phyloP scores from a whole-genome alignment of 495 filamentous ascomycete species.

The Neurospora terricola region DNA sequence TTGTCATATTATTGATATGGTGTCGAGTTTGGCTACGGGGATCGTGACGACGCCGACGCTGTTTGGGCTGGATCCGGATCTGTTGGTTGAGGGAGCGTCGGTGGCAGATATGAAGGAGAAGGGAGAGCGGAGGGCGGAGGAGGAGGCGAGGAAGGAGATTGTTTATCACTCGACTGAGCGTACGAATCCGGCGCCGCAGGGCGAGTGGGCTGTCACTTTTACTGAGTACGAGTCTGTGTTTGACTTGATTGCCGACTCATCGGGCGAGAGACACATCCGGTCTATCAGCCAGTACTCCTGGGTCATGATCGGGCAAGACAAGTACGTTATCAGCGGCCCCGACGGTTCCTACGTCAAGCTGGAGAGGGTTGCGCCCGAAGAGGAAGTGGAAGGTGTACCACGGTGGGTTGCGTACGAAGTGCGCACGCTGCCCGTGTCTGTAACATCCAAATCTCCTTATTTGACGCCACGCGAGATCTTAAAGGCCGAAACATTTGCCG shows the following conservation, averaged over 20 bases:
- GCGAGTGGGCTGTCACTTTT: slow-evolving; percentile 46
- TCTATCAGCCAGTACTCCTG: slow-evolving; percentile 63
- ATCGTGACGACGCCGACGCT: slow-evolving; percentile 85
- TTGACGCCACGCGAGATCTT: slow-evolving; percentile 58
- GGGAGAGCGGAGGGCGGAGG: slow-evolving; percentile 33
- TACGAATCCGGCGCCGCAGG: not conserved
- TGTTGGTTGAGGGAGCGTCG: slow-evolving; percentile 55
- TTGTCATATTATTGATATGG: slow-evolving; percentile 97
- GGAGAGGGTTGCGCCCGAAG: slow-evolving; percentile 30
- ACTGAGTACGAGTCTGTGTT: slow-evolving; percentile 83
- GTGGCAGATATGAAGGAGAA: slow-evolving; percentile 46
- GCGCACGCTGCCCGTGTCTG: slow-evolving; percentile 22
- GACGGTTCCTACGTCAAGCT: slow-evolving; percentile 53
- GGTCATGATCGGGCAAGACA: slow-evolving; percentile 59
- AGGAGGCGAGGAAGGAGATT: slow-evolving; percentile 19
- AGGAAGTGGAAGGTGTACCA: not conserved
- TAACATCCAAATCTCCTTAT: slow-evolving; percentile 42
- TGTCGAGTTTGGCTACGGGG: slow-evolving; percentile 67
- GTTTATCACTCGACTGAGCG: slow-evolving; percentile 1
- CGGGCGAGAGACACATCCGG: slow-evolving; percentile 67
- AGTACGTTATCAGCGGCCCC: slow-evolving; percentile 54
- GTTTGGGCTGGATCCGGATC: slow-evolving; percentile 84
- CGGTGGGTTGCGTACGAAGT: slow-evolving; percentile 28
- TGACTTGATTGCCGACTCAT: slow-evolving; percentile 78
- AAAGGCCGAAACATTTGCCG: slow-evolving; percentile 45